Percentiles rank a stretch among this genome's conserved stretches.
Evolutionary conservation across 2,329 filamentous ascomycete species (phyloP).

Genomic region (Coniella vitis): DNA sequence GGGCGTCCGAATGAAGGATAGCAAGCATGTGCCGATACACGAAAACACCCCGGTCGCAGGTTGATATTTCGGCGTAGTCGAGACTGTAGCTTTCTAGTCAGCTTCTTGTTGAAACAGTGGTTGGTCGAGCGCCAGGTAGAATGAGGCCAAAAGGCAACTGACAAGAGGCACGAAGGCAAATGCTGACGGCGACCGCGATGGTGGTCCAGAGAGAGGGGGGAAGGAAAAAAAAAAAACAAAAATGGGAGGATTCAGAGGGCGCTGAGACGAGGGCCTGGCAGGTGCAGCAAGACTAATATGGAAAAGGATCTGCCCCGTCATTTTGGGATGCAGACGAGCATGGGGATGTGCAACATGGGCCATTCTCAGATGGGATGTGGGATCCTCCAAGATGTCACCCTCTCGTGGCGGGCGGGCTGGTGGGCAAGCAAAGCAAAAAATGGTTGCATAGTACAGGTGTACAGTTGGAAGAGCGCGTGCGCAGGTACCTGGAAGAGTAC

Average conservation of each 20-base stretch:
- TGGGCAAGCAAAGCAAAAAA: slow-evolving; percentile 12
- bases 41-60: too few species aligned
- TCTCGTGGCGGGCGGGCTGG: slow-evolving; percentile 7
- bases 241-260: slow-evolving; percentile 7
- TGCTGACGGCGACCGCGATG: slow-evolving; percentile 3
- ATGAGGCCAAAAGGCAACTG: too few species aligned
- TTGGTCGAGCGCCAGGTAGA: too few species aligned
- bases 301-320: slow-evolving; percentile 13
- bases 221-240: neutral
- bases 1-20: too few species aligned
- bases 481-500: too few species aligned
- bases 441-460: neutral
- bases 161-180: neutral
- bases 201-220: neutral
- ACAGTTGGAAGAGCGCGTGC: too few species aligned
- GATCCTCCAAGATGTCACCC: slow-evolving; percentile 14
- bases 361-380: slow-evolving; percentile 6
- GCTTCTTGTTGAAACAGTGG: too few species aligned
- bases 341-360: slow-evolving; percentile 2
- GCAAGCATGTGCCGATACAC: too few species aligned
- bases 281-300: slow-evolving; percentile 15
- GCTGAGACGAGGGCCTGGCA: slow-evolving; percentile 6
- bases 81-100: too few species aligned
- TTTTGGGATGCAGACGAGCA: slow-evolving; percentile 8
- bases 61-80: too few species aligned